Conservation (phyloP, 495 filamentous ascomycete genomes). For the Hypoxylon fuscum region DNA sequence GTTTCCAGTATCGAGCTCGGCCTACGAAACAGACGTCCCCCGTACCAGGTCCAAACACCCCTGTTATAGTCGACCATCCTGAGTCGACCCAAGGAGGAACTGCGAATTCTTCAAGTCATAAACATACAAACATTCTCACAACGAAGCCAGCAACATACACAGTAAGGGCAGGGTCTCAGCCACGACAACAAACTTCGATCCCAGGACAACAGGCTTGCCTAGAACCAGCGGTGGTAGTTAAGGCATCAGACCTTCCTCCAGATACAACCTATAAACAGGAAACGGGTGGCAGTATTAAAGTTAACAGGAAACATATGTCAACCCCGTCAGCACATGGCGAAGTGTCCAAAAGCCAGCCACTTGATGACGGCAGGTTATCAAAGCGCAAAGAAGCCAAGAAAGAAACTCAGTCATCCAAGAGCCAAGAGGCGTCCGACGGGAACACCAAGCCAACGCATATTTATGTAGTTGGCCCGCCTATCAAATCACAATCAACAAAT, state of each 20-base stretch:
- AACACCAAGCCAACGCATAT: not conserved
- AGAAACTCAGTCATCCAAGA: not conserved
- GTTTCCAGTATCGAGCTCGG: constrained; percentile 43
- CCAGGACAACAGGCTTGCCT: not conserved
- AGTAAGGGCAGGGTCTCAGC: not conserved
- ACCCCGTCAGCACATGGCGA: not conserved
- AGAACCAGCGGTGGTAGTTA: not conserved
- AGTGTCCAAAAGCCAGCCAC: not conserved
- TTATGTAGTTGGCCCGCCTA: not conserved
- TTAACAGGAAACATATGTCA: not conserved
- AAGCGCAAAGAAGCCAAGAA: not conserved
- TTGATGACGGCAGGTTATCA: not conserved
- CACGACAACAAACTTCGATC: not conserved
- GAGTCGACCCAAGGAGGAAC: constrained; percentile 19
- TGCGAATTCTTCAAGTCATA: constrained; percentile 7
- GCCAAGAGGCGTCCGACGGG: not conserved
- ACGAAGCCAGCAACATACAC: too few species aligned
- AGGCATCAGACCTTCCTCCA: constrained; percentile 5
- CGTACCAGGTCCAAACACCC: constrained; percentile 1
- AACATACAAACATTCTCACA: not conserved
- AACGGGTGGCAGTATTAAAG: not conserved
- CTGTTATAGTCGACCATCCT: not conserved
- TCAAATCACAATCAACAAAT: not conserved
- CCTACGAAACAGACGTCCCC: constrained; percentile 15
- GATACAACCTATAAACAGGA: not conserved